Evolutionary conservation across 225 moss, liverwort and hornwort genomes (phyloP).

Genomic region (Climacium dendroides): DNA sequence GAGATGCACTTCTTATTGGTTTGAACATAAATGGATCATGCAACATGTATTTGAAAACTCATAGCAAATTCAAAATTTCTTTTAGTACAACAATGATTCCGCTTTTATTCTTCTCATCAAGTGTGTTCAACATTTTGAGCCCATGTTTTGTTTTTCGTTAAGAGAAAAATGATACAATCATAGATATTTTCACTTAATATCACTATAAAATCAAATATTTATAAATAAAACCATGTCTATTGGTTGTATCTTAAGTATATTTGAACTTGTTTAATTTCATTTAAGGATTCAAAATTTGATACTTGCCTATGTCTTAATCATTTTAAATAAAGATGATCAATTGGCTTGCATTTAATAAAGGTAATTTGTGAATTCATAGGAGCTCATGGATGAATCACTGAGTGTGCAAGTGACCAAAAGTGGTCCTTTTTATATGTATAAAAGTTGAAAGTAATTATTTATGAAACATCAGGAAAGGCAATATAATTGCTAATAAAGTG

Average conservation of each 20-base stretch:
- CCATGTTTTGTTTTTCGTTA: background rate
- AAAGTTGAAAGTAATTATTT: background rate
- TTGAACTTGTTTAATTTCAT: background rate
- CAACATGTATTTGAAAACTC: too few relatives aligned
- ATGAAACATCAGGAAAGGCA: background rate
- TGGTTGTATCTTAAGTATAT: background rate
- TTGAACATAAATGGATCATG: background rate
- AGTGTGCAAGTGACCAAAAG: background rate
- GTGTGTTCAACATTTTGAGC: too few relatives aligned
- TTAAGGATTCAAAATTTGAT: background rate
- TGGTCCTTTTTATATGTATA: background rate
- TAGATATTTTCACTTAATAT: background rate
- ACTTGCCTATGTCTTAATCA: background rate
- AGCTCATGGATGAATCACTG: background rate
- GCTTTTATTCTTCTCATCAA: background rate
- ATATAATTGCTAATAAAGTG: accelerated
- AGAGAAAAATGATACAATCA: background rate
- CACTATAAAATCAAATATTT: background rate
- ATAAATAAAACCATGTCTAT: too few relatives aligned
- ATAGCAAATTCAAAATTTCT: background rate
- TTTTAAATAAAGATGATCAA: background rate
- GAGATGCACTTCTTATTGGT: background rate
- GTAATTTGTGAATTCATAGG: background rate
- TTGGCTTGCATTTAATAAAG: background rate
- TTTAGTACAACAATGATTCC: too few relatives aligned